These are phyloP conservation scores for Epichloe aotearoae DNA, from an alignment of 2,329 filamentous ascomycete genomes.

Conservation along the genomic window DNA sequence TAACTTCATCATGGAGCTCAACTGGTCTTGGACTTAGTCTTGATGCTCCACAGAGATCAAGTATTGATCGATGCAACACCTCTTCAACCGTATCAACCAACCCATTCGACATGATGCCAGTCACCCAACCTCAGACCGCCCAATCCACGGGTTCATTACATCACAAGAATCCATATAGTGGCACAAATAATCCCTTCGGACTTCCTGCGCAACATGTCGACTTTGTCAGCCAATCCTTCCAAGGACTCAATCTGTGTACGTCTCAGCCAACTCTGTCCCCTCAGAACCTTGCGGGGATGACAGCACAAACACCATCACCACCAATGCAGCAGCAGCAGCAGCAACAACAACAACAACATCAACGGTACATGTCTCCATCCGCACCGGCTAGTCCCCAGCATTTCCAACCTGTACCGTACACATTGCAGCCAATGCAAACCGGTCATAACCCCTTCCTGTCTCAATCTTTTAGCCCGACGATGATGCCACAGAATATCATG, in stretches of 20 bases:
- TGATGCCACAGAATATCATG: slow-evolving; percentile 24
- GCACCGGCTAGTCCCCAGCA: slow-evolving; percentile 27
- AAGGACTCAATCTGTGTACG: slow-evolving; percentile 55
- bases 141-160: slow-evolving; percentile 51
- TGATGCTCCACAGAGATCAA: slow-evolving; percentile 17
- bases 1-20: slow-evolving; percentile 23
- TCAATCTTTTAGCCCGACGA: slow-evolving; percentile 19
- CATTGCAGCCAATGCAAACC: slow-evolving; percentile 24
- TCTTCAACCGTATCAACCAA: slow-evolving; percentile 43
- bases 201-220: slow-evolving; percentile 27
- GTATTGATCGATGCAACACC: slow-evolving; percentile 22
- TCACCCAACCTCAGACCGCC: slow-evolving; percentile 45
- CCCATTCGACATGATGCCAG: slow-evolving; percentile 50
- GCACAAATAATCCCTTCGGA: slow-evolving; percentile 59
- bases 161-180: slow-evolving; percentile 41
- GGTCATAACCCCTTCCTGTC: slow-evolving; percentile 41
- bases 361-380: slow-evolving; percentile 30
- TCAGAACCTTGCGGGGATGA: slow-evolving; percentile 53
- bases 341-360: slow-evolving; percentile 22
- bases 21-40: slow-evolving; percentile 19
- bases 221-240: slow-evolving; percentile 54
- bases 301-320: neutral
- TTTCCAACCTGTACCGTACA: slow-evolving; percentile 22
- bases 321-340: slow-evolving; percentile 20
- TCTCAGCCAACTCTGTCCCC: slow-evolving; percentile 36